phyloP scores from a whole-genome alignment of 2,329 filamentous ascomycete genomes.

The Aspergillus pseudoviridinutans region DNA sequence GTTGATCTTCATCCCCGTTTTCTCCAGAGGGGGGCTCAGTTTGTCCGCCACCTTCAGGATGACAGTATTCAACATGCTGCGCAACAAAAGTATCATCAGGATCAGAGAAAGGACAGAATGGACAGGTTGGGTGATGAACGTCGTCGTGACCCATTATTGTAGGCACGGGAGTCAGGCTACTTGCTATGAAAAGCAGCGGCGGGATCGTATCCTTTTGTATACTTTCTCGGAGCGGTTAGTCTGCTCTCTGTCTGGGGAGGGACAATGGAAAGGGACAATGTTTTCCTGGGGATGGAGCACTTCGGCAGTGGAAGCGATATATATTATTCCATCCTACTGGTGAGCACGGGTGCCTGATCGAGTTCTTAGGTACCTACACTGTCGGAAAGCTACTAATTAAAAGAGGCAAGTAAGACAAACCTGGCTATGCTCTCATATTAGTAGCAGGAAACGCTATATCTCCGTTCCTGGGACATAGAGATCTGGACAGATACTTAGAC shows the following conservation, averaged over 20 bases:
- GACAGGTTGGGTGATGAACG: slow-evolving; percentile 29
- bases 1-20: slow-evolving; percentile 1
- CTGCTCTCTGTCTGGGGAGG: no score
- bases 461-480: neutral
- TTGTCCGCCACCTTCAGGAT: slow-evolving; percentile 36
- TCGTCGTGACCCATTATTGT: slow-evolving; percentile 17
- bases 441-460: neutral
- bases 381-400: neutral
- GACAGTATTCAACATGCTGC: slow-evolving; percentile 44
- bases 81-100: slow-evolving; percentile 36
- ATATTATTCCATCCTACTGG: neutral
- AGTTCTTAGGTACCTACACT: neutral
- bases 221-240: neutral
- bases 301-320: neutral
- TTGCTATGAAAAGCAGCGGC: neutral
- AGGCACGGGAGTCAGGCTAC: neutral
- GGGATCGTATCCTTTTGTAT: neutral
- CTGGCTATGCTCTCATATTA: neutral
- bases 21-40: slow-evolving; percentile 19
- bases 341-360: neutral
- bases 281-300: neutral
- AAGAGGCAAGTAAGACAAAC: neutral
- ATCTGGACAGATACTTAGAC: neutral
- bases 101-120: slow-evolving; percentile 45
- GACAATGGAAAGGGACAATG: neutral